A percentile compares a stretch with the other conserved stretches of the same genome.
Conservation (phyloP, 345 rosid genomes). For the Aquilaria malaccensis region DNA sequence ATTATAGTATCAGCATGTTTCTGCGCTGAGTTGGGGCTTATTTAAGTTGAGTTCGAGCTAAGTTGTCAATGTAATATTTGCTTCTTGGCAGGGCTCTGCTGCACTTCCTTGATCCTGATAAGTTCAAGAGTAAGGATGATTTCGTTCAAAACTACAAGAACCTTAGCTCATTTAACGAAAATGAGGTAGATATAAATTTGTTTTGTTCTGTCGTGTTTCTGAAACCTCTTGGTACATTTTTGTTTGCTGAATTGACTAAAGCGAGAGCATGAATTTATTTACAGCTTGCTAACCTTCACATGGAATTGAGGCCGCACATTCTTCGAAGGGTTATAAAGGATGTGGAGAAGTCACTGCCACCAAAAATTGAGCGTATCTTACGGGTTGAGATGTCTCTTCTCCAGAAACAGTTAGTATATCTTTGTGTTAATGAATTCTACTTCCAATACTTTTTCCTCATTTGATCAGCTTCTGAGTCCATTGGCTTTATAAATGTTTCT, state of each 20-base stretch:
- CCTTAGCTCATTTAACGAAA: conserved; percentile 93
- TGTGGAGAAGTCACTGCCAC: conserved; percentile 98
- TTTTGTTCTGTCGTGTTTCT: not conserved
- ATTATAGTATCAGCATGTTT: too few relatives aligned
- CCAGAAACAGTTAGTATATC: conserved; percentile 78
- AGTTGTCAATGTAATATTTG: too few relatives aligned
- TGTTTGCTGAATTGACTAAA: conserved; percentile 3
- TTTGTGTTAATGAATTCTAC: too few relatives aligned
- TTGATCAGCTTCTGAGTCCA: conserved; percentile 6
- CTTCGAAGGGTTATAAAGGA: conserved; percentile 97
- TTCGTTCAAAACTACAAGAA: conserved; percentile 96
- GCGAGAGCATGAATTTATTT: conserved; percentile 13
- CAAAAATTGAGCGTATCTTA: conserved; percentile 96
- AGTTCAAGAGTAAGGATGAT: conserved; percentile 90
- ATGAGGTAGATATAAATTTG: conserved; percentile 46
- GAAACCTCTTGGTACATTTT: conserved; percentile 1
- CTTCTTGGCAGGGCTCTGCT: conserved; percentile 75
- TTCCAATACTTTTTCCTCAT: not conserved
- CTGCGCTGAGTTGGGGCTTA: too few relatives aligned
- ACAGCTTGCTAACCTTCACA: conserved; percentile 95
- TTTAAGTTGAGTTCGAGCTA: too few relatives aligned
- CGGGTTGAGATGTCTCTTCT: conserved; percentile 99
- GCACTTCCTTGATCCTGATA: conserved; percentile 90
- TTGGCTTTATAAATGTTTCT: not conserved
- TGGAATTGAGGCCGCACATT: conserved; percentile 98